Conservation (phyloP, 2,329 filamentous ascomycete genomes). For the Furcasterigmium furcatum region DNA sequence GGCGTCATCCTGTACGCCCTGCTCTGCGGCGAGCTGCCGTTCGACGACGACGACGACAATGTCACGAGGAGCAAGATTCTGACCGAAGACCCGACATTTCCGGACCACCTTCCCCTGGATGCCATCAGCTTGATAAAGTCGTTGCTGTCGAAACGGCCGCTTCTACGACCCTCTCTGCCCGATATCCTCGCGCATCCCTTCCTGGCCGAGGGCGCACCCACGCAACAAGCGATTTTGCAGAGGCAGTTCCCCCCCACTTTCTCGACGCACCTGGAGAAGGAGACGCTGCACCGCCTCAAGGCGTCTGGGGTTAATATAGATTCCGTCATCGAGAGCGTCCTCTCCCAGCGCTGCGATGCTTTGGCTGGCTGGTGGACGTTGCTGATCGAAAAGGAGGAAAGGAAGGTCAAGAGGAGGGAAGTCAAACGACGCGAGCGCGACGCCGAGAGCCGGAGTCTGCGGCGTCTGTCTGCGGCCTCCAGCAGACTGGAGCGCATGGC, state of each 20-base stretch:
- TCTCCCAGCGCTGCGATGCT: conserved; percentile 84
- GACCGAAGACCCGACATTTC: conserved; percentile 80
- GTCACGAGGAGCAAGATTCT: conserved; percentile 83
- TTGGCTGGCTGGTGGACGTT: conserved; percentile 96
- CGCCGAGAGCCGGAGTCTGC: conserved; percentile 71
- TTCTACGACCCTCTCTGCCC: conserved; percentile 75
- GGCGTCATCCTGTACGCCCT: conserved; percentile 83
- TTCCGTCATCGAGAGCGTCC: conserved; percentile 87
- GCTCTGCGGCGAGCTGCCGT: conserved; percentile 82
- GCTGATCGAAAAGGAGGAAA: conserved; percentile 88
- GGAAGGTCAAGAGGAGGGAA: conserved; percentile 78
- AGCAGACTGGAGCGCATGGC: conserved; percentile 80
- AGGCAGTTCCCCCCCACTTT: conserved; percentile 79
- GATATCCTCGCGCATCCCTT: conserved; percentile 90
- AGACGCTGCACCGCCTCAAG: conserved; percentile 88
- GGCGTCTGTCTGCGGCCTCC: conserved; percentile 84
- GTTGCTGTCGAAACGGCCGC: conserved; percentile 86
- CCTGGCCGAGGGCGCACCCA: conserved; percentile 78
- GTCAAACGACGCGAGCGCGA: conserved; percentile 84
- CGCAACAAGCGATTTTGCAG: conserved; percentile 87
- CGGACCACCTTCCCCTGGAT: conserved; percentile 73
- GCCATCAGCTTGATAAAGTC: conserved; percentile 73
- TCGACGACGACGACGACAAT: conserved; percentile 92
- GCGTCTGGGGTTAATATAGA: conserved; percentile 93
- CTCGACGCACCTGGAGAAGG: conserved; percentile 81